phyloP scores from a whole-genome alignment of 2,329 filamentous ascomycete species.

The Metarhizium sp. region DNA sequence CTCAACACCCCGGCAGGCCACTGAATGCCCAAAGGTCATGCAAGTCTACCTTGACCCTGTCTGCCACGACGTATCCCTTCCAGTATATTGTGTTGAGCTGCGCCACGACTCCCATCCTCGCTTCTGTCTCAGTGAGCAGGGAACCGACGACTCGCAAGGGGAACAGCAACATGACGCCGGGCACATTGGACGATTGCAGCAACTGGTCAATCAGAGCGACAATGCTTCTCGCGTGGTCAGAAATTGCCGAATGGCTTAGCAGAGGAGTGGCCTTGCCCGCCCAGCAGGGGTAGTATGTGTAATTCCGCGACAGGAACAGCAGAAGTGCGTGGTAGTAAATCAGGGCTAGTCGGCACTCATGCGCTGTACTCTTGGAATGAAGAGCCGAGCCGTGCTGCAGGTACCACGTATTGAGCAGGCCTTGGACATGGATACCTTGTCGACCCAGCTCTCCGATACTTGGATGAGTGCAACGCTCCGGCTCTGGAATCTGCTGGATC shows the following conservation, averaged over 20 bases:
- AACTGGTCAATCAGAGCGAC: not conserved
- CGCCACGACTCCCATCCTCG: not conserved
- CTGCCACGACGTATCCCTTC: slow-evolving; percentile 15
- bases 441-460: slow-evolving; percentile 2
- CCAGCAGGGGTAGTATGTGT: slow-evolving; percentile 14
- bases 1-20: too few relatives aligned
- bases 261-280: slow-evolving; percentile 2
- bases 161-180: slow-evolving; percentile 13
- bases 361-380: rapidly evolving
- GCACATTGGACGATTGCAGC: slow-evolving; percentile 6
- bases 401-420: not conserved
- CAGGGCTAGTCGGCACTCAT: slow-evolving; percentile 5
- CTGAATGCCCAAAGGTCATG: slow-evolving; percentile 10
- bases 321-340: slow-evolving; percentile 10
- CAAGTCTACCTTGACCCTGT: slow-evolving; percentile 13
- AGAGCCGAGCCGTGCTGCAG: not conserved
- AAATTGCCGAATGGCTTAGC: slow-evolving; percentile 1
- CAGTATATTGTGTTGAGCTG: slow-evolving; percentile 9
- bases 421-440: slow-evolving; percentile 7
- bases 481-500: slow-evolving; percentile 8
- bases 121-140: not conserved
- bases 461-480: not conserved
- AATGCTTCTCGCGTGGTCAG: not conserved
- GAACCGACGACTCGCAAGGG: slow-evolving; percentile 15
- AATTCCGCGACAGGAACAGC: slow-evolving; percentile 16